Conservation (phyloP, 2,329 filamentous ascomycete species). For the Talaromyces sp. region DNA sequence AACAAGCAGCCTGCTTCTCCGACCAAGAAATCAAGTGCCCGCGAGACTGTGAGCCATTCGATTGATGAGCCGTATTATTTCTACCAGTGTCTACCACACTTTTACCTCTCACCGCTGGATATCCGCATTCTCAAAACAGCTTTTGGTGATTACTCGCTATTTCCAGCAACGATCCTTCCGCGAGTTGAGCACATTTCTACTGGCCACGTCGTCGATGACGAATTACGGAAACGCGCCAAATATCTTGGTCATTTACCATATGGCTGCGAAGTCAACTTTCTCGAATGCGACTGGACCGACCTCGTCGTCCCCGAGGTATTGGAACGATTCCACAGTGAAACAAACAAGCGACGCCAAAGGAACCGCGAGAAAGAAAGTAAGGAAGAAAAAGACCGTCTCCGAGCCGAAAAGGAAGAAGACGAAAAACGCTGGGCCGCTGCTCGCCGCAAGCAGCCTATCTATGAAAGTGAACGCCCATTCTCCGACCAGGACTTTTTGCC, state of each 20-base stretch:
- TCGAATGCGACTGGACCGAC: constrained; percentile 94
- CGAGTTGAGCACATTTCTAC: constrained; percentile 85
- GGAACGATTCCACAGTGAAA: constrained; percentile 69
- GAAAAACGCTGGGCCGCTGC: constrained; percentile 63
- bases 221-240: constrained; percentile 74
- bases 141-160: constrained; percentile 74
- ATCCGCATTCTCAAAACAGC: constrained; percentile 88
- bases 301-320: constrained; percentile 71
- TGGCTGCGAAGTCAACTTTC: constrained; percentile 84
- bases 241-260: constrained; percentile 82
- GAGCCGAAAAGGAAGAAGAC: constrained; percentile 75
- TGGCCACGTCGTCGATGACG: constrained; percentile 81
- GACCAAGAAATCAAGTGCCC: constrained; percentile 13
- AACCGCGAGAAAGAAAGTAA: constrained; percentile 78
- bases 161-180: constrained; percentile 80
- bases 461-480: constrained; percentile 45
- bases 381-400: constrained; percentile 77
- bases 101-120: constrained; percentile 84
- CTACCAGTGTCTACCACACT: constrained; percentile 79
- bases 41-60: constrained; percentile 35
- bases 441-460: constrained; percentile 54
- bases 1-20: constrained; percentile 7
- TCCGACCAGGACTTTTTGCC: constrained; percentile 62
- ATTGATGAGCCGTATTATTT: constrained; percentile 67
- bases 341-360: constrained; percentile 67